A percentile compares a stretch with the other conserved stretches of the same genome.
phyloP scores from a whole-genome alignment of 1,284 basidiomycete species.

The Phlebopus sp. region DNA sequence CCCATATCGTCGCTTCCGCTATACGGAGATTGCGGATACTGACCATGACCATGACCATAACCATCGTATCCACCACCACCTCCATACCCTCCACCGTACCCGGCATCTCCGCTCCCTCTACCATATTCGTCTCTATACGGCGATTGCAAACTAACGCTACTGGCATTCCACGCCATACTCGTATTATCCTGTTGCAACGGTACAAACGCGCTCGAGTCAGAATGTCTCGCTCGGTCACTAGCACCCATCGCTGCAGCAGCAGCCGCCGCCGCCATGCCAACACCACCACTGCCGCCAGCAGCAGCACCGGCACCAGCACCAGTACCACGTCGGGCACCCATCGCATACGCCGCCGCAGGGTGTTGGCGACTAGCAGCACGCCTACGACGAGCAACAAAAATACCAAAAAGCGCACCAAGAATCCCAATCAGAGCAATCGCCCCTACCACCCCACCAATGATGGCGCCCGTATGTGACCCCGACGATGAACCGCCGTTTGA shows the following conservation, averaged over 20 bases:
- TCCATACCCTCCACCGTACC: conserved; percentile 6
- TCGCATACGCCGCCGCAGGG: conserved; percentile 35
- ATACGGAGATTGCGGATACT: too few species aligned
- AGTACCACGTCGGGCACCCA: conserved; percentile 34
- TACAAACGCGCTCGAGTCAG: conserved; percentile 58
- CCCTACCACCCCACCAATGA: conserved; percentile 53
- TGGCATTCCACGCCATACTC: conserved; percentile 52
- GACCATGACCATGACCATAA: too few species aligned
- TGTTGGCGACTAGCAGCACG: conserved; percentile 35
- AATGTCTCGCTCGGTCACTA: conserved; percentile 30
- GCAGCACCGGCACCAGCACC: conserved; percentile 27
- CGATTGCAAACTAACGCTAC: conserved; percentile 38
- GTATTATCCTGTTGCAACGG: conserved; percentile 55
- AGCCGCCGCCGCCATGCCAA: too few species aligned
- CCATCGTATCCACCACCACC: too few species aligned
- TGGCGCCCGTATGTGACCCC: conserved; percentile 39
- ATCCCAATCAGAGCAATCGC: conserved; percentile 47
- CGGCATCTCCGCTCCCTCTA: conserved; percentile 21
- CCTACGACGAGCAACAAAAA: conserved; percentile 45
- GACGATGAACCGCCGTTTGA: conserved; percentile 14
- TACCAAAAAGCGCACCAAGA: conserved; percentile 47
- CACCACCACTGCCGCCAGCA: conserved; percentile 3
- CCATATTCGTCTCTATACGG: conserved; percentile 45
- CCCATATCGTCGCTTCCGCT: too few species aligned
- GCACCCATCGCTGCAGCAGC: conserved; percentile 23